phyloP scores from a whole-genome alignment of 768 basidiomycete species.

The Russula virescens region DNA sequence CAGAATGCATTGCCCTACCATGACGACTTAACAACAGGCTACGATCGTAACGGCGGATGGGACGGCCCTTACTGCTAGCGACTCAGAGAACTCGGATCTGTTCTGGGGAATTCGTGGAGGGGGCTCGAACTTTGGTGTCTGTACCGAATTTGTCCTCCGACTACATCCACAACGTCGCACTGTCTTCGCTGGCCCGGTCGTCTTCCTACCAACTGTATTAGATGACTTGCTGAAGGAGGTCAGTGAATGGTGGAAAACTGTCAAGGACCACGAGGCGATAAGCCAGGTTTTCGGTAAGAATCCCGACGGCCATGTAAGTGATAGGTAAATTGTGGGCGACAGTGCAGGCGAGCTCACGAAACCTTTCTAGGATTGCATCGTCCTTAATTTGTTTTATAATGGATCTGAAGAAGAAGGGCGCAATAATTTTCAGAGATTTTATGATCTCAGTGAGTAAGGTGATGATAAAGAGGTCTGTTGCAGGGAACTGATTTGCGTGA shows the following conservation, averaged over 20 bases:
- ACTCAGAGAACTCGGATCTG: conserved; percentile 36
- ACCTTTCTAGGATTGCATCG: conserved; percentile 35
- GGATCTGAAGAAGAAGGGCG: conserved; percentile 46
- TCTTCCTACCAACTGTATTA: conserved; percentile 32
- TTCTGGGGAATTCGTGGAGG: conserved; percentile 51
- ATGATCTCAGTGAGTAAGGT: conserved; percentile 39
- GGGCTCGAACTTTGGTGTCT: conserved; percentile 51
- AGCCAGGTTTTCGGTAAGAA: conserved; percentile 33
- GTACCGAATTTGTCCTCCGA: conserved; percentile 43
- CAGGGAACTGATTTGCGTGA: neutral
- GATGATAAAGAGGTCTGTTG: too few species aligned
- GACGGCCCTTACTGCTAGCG: conserved; percentile 31
- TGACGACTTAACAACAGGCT: conserved; percentile 29
- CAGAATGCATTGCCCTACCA: conserved; percentile 21
- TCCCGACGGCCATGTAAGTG: conserved; percentile 37
- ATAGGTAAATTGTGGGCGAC: neutral
- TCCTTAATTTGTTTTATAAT: conserved; percentile 42
- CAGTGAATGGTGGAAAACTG: conserved; percentile 35
- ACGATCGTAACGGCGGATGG: conserved; percentile 45
- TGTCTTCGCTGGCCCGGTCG: conserved; percentile 40
- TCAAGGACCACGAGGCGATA: conserved; percentile 38
- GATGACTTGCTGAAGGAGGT: conserved; percentile 27
- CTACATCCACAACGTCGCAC: conserved; percentile 46
- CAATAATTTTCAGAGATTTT: conserved; percentile 39
- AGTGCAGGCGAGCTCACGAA: neutral